Base-by-base conservation (phyloP, 2,329 filamentous ascomycete genomes). In the Ophiognomonia clavigignenti-juglandacearum region DNA sequence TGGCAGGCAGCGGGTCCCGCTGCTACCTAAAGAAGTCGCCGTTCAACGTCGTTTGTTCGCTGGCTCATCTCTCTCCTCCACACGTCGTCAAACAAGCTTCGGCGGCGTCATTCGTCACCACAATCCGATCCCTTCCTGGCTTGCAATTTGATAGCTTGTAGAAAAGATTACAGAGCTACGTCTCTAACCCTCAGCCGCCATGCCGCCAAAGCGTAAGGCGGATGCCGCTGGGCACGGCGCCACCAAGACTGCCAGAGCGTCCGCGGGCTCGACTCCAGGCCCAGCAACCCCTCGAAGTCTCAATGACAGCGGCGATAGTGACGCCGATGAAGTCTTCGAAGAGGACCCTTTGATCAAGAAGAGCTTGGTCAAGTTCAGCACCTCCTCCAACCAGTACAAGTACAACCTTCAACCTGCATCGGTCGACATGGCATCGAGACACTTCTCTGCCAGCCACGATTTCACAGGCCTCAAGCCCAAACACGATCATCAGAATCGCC, bases 381-480 rank as follows among this genome's bases (percentile, higher is more conserved):
- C 77, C 48, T 69, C 70, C 35, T 67, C 68, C 41, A 76, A 78
- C 55, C 73, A 77, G 55, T 51, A 45, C 24, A 48, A 49, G 22
- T 42, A 51, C 16, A 27, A 37, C 20, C 34, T 39, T 19, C 45
- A 53, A 53, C 39, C 45, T 35, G 50, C 46, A 19, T 27, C 42
- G 11, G 10, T 53, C 34, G 63, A 65, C 38, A 55, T 59, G 9
- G 63, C 62, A 10, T 59, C 63, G 16, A 53, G 50, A 7, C 59
- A 59, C 42, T 65, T 65, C 40, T 59, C 58, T 29, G 60, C 59
- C 38, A 34, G 38, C 9, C 57, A 60, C 54, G 90, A 98, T 66
- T 93, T 93, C 64, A 91, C 88, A 40, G 86, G 85, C 55, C 75
- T 96, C 31, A 73, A 80, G 31, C 73, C 96, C 55, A 97, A 96